Base-by-base conservation (phyloP, 2,329 filamentous ascomycete species). In the Botrytis fabae region DNA sequence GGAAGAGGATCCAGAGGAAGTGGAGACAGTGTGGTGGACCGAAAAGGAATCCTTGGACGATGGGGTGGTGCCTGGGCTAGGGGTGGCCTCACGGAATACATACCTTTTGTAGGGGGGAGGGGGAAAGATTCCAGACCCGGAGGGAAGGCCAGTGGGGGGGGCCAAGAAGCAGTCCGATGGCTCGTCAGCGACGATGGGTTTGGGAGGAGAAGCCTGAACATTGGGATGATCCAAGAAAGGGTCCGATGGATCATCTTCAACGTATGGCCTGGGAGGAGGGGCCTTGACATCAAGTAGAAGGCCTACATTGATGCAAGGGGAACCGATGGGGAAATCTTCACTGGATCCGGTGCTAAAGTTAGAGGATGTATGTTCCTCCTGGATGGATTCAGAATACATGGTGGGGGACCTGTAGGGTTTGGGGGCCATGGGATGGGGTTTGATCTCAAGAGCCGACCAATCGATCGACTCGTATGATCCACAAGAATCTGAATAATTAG, bases 391-490 rank as follows among this genome's bases (percentile, higher is more conserved):
- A 22, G 16, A 57, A 38, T 68, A 68, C 65, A 68, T 68, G 16
- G 65, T 68, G 9, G 65, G 65, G 32, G 65, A 68, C 4, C 25
- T 48, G 54, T 68, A 42, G 25, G 5, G 25, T 0, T 54, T 42
- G 8, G 46, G 9, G 3, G 48, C 25, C 40, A 25, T 32, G 35
- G 35, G 46, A 32, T 68, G 65, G 25, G 35, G 48, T 32, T 54
- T 54, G 35, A 68, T 54, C 38, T 68, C 16, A n/a, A 68, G 65
- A 68, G 65, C 35, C 48, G 65, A 68, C 65, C 65, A 68, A 68
- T 68, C n/a, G 65, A 68, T 68, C 25, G 65, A 57, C 48, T 68
- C 65, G 35, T 68, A 68, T 42, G 65, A 68, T 18, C n/a, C 51
- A 6, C 38, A n/a, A 7, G 65, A 68, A 28, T 68, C 65, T 28